Percentiles rank a stretch among this genome's conserved stretches.
phyloP scores from a whole-genome alignment of 1,284 basidiomycete species.

The Cryptococcus wingfieldii region DNA sequence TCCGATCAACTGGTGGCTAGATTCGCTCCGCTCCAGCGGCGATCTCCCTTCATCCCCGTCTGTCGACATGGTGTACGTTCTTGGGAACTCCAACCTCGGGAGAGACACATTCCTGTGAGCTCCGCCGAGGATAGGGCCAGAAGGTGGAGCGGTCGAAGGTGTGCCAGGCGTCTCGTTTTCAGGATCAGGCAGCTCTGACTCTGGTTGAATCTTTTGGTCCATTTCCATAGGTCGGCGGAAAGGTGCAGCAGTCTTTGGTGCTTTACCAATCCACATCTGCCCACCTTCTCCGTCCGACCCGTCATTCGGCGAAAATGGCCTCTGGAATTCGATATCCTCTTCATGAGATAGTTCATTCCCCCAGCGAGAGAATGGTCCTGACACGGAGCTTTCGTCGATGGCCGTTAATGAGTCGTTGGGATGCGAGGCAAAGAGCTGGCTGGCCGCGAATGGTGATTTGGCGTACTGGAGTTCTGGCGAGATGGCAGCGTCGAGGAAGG shows the following conservation, averaged over 20 bases:
- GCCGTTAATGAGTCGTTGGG: conserved; percentile 40
- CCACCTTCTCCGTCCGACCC: conserved; percentile 47
- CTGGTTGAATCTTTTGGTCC: conserved; percentile 22
- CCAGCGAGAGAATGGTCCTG: conserved; percentile 20
- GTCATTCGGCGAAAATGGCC: conserved; percentile 38
- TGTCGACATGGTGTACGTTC: conserved; percentile 36
- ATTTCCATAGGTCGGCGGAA: conserved; percentile 75
- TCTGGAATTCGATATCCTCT: conserved; percentile 10
- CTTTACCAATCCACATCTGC: conserved; percentile 50
- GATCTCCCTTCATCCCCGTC: conserved; percentile 27
- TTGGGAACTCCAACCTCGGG: conserved; percentile 30
- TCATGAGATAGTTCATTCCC: conserved; percentile 1
- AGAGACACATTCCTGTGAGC: neutral
- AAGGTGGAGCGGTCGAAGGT: too few species aligned
- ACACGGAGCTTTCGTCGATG: conserved; percentile 40
- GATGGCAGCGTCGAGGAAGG: conserved; percentile 46
- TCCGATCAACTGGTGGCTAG: conserved; percentile 27
- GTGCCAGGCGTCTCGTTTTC: too few species aligned
- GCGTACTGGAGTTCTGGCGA: conserved; percentile 48
- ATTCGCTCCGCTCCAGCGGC: conserved; percentile 23
- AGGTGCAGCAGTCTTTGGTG: conserved; percentile 58
- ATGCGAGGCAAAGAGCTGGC: conserved; percentile 63
- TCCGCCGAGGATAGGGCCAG: too few species aligned
- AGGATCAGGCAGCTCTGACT: neutral
- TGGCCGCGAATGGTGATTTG: conserved; percentile 82